Conservation (phyloP, 176 grass and related monocot genomes). For the Metroxylon sagu region DNA sequence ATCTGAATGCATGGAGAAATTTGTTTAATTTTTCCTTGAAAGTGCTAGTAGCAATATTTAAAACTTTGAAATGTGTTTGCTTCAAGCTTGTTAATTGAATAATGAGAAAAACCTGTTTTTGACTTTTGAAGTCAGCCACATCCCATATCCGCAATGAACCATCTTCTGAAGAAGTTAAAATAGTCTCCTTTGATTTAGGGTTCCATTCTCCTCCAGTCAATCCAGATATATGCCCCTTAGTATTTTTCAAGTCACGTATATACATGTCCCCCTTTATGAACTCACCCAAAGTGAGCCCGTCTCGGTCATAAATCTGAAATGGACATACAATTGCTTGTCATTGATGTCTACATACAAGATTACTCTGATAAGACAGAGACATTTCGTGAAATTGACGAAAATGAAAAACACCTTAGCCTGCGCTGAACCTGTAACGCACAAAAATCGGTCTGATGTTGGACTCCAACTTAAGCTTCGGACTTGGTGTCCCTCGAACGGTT, state of each 20-base stretch:
- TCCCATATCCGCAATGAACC: slow-evolving; percentile 94
- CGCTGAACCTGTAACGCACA: slow-evolving; percentile 90
- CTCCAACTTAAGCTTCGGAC: slow-evolving; percentile 97
- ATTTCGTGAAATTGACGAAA: slow-evolving; percentile 5
- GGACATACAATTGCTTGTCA: slow-evolving; percentile 16
- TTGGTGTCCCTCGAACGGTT: slow-evolving; percentile 96
- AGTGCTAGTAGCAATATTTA: too few species aligned
- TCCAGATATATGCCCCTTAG: slow-evolving; percentile 94
- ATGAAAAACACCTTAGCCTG: slow-evolving; percentile 74
- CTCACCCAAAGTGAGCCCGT: slow-evolving; percentile 86
- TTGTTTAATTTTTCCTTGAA: too few species aligned
- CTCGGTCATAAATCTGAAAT: slow-evolving; percentile 85
- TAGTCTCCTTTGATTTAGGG: slow-evolving; percentile 91
- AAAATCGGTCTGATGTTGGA: slow-evolving; percentile 79
- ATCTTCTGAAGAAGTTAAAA: slow-evolving; percentile 97
- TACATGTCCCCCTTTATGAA: slow-evolving; percentile 99
- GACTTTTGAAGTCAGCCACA: slow-evolving; percentile 80
- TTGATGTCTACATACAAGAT: slow-evolving; percentile 9
- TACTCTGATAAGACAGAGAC: not conserved
- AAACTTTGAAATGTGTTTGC: too few species aligned
- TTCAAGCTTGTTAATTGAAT: not conserved
- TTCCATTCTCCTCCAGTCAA: slow-evolving; percentile 96
- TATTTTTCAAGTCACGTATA: slow-evolving; percentile 97
- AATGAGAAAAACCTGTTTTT: slow-evolving; percentile 70
- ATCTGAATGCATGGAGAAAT: too few species aligned